Evolutionary conservation across 805 yeast genomes (phyloP).

Genomic region (Saccharomycopsis vini): DNA sequence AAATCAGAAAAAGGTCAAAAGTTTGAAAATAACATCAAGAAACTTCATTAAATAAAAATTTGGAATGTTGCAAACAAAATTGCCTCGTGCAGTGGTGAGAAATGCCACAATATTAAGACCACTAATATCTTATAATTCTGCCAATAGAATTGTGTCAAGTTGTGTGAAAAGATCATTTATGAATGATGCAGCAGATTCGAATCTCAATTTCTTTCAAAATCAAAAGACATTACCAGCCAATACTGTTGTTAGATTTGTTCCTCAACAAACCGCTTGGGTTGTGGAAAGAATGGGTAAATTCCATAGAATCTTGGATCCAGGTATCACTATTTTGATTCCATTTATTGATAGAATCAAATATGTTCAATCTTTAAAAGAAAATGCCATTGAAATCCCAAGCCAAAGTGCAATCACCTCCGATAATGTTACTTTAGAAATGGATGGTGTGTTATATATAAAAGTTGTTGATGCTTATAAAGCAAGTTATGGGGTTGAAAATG

Average conservation of each 20-base stretch:
- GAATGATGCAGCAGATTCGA: too few relatives aligned
- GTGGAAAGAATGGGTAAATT: constrained; percentile 89
- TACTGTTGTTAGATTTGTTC: constrained; percentile 69
- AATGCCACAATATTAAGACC: too few relatives aligned
- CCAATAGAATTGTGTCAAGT: too few relatives aligned
- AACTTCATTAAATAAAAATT: too few relatives aligned
- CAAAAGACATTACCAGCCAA: constrained; percentile 57
- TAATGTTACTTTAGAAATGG: constrained; percentile 76
- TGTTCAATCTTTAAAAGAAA: constrained; percentile 74
- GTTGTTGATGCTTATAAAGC: constrained; percentile 81
- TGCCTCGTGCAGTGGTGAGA: too few relatives aligned
- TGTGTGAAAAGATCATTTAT: too few relatives aligned
- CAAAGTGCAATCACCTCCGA: constrained; percentile 83
- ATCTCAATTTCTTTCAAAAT: constrained; percentile 43
- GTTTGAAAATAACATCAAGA: too few relatives aligned
- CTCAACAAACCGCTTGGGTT: constrained; percentile 86
- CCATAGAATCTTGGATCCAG: constrained; percentile 61
- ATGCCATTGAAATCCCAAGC: constrained; percentile 76
- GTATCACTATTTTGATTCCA: constrained; percentile 66
- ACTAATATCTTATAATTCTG: too few relatives aligned
- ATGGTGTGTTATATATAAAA: constrained; percentile 71
- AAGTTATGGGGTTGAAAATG: constrained; percentile 80
- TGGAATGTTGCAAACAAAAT: too few relatives aligned
- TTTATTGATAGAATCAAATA: constrained; percentile 67
- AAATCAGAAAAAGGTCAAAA: too few relatives aligned